Evolutionary conservation across 768 basidiomycete genomes (phyloP).

Genomic region (Trametes sanguinea): DNA sequence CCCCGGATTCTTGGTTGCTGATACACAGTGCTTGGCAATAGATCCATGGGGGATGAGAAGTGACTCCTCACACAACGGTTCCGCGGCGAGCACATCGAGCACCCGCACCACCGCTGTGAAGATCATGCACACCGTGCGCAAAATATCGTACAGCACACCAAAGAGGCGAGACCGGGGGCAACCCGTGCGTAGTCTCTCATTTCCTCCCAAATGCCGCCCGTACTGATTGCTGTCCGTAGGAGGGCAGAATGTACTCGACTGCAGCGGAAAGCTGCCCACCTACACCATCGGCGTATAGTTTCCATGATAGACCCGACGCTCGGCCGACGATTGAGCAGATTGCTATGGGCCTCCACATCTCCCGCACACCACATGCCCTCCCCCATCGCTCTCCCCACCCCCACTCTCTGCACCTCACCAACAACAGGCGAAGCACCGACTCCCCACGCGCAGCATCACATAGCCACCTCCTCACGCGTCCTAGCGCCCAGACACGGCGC

Average conservation of each 20-base stretch:
- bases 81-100: conserved; percentile 14
- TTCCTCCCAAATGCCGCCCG: no score
- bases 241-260: conserved; percentile 30
- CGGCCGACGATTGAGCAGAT: conserved; percentile 73
- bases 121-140: conserved; percentile 24
- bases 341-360: conserved; percentile 78
- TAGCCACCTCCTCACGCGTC: conserved; percentile 16
- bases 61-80: not conserved
- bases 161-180: conserved; percentile 23
- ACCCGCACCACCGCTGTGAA: conserved; percentile 20
- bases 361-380: conserved; percentile 72
- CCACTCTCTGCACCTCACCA: not conserved
- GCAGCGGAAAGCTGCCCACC: conserved; percentile 29
- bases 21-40: not conserved
- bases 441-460: conserved; percentile 2
- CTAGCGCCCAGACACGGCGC: conserved; percentile 17
- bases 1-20: not conserved
- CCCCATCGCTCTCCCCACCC: conserved; percentile 6
- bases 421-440: conserved; percentile 5
- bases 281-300: conserved; percentile 33
- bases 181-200: conserved; percentile 11
- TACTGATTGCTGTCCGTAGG: conserved; percentile 2
- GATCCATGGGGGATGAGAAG: conserved; percentile 11
- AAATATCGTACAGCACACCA: conserved; percentile 23
- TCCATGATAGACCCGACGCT: conserved; percentile 40